Evolutionary conservation across 2,329 filamentous ascomycete species (phyloP).

Genomic region (Alternaria consortialis): DNA sequence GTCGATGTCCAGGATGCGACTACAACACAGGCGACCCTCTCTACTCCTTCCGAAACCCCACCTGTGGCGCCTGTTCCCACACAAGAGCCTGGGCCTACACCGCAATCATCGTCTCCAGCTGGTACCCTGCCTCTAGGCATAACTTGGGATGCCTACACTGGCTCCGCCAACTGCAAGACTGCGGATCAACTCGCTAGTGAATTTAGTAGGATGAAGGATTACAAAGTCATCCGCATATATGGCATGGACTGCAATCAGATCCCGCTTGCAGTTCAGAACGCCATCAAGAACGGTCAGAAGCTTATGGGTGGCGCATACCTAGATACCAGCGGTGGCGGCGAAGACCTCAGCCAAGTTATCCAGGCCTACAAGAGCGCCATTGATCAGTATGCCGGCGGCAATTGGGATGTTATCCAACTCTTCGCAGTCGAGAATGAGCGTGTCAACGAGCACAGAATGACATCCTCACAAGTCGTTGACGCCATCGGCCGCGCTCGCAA

Average conservation of each 20-base stretch:
- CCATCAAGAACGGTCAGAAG: slow-evolving; percentile 70
- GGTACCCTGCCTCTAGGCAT: slow-evolving; percentile 40
- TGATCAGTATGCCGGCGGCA: slow-evolving; percentile 52
- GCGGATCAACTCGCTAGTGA: slow-evolving; percentile 70
- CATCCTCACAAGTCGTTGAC: slow-evolving; percentile 63
- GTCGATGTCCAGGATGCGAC: slow-evolving; percentile 9
- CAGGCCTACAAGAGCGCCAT: slow-evolving; percentile 68
- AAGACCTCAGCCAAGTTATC: slow-evolving; percentile 61
- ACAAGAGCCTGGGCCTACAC: slow-evolving; percentile 6
- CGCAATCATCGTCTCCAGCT: slow-evolving; percentile 9
- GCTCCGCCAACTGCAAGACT: slow-evolving; percentile 67
- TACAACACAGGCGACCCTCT: slow-evolving; percentile 7
- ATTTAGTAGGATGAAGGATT: slow-evolving; percentile 66
- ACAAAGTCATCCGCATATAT: slow-evolving; percentile 76
- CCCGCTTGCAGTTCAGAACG: slow-evolving; percentile 67
- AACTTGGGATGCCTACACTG: slow-evolving; percentile 46
- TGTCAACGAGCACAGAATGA: slow-evolving; percentile 64
- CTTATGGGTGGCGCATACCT: slow-evolving; percentile 80
- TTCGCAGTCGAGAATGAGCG: slow-evolving; percentile 84
- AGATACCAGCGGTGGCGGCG: slow-evolving; percentile 58
- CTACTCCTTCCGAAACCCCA: slow-evolving; percentile 5
- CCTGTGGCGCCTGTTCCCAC: slow-evolving; percentile 4
- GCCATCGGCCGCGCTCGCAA: slow-evolving; percentile 67
- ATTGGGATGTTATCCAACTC: slow-evolving; percentile 76
- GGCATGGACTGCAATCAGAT: slow-evolving; percentile 82